Base-by-base conservation (phyloP, 2,329 filamentous ascomycete species). In the Lecanicillium sp. region DNA sequence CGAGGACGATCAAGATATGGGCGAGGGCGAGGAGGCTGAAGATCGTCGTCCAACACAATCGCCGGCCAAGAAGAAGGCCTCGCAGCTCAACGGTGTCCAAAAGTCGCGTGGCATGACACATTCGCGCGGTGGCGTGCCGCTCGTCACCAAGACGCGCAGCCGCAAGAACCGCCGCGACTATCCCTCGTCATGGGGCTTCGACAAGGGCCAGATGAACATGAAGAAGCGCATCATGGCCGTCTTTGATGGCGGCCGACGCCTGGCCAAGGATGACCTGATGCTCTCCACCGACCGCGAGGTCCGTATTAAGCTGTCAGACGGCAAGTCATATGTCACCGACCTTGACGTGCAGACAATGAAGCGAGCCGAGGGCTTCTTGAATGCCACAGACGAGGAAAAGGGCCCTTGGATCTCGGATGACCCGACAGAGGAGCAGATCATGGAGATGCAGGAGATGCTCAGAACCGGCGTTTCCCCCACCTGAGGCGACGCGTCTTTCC, bases 251-350 rank as follows among this genome's bases (percentile, higher is more conserved):
- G 74, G 74, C 13, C 80, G 89, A 38, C 80, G 90, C 30, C 73
- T 98, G 35, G 92, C 85, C 75, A 96, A 96, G 68, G 92, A 98
- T 57, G 92, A 98, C 64, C 92, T 96, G 87, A 94, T 95, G 88
- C 80, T 98, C 35, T 87, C 89, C 50, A 88, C 85, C 13, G 88
- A 95, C 51, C 89, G 92, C 54, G 92, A 98, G 64, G 87, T 96
- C 28, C 86, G 90, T 54, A 72, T 95, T 59, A 80, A 80, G 60
- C 72, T 95, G 14, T 75, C 75, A 17, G 83, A 86, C 54, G 77
- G 77, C 54, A 79, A 83, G 53, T 73, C 77, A 2, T 96, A 94
- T 57, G 81, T 95, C 29, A 96, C 90, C 6, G 92, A 96, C 55
- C 71, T 98, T 32, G 92, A 96, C 55, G 78, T 95, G 36, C 83